phyloP scores from a whole-genome alignment of 2,329 filamentous ascomycete species.

The Colletotrichum sp. region DNA sequence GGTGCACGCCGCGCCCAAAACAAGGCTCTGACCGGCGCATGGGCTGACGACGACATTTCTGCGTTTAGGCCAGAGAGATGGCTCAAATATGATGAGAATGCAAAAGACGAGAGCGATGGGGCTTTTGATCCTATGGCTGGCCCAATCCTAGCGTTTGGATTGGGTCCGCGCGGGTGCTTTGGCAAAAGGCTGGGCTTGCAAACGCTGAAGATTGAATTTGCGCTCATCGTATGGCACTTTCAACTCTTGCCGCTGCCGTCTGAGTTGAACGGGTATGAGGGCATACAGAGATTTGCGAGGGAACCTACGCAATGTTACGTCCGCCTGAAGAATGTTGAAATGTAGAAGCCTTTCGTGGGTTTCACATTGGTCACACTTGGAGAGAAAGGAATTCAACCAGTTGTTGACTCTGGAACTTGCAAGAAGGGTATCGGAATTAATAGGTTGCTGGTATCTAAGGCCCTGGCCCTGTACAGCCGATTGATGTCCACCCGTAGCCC shows the following conservation, averaged over 20 bases:
- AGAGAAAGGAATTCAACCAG: neutral
- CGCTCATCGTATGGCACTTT: slow-evolving; percentile 42
- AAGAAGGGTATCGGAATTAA: neutral
- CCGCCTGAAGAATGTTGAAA: neutral
- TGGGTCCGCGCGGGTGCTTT: slow-evolving; percentile 41
- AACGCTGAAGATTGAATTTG: slow-evolving; percentile 36
- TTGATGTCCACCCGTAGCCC: neutral
- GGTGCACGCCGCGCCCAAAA: neutral
- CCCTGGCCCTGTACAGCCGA: neutral
- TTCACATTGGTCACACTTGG: neutral
- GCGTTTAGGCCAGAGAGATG: slow-evolving; percentile 26
- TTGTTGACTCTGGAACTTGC: neutral
- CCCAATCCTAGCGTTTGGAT: slow-evolving; percentile 37
- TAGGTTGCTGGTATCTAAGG: neutral
- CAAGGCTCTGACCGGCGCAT: neutral
- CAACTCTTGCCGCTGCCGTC: slow-evolving; percentile 26
- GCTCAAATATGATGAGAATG: slow-evolving; percentile 1
- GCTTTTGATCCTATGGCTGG: slow-evolving; percentile 37
- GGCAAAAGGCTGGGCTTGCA: slow-evolving; percentile 39
- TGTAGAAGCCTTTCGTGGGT: neutral
- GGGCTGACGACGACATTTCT: slow-evolving; percentile 10
- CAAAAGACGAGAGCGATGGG: neutral
- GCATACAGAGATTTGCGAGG: neutral
- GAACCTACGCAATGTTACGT: slow-evolving; percentile 9
- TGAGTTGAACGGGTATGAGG: neutral